A percentile compares a stretch with the other conserved stretches of the same genome.
These are phyloP conservation scores for Gossypium australe DNA, from an alignment of 345 rosid species.

Conservation along the genomic window DNA sequence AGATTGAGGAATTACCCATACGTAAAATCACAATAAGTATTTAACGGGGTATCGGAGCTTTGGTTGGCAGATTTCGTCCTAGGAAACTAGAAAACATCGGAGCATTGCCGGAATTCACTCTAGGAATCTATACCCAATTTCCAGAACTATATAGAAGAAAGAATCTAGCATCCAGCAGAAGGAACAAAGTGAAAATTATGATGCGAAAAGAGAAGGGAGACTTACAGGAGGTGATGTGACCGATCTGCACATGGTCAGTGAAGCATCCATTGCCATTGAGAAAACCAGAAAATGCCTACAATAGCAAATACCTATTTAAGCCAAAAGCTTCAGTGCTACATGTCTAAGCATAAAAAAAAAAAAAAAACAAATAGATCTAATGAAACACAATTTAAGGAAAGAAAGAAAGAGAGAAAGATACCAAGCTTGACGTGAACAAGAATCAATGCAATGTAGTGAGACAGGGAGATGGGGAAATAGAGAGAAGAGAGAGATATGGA, in stretches of 20 bases:
- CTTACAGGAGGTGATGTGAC: conserved; percentile 58
- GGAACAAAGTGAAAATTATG: neutral
- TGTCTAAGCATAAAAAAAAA: neutral
- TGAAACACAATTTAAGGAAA: neutral
- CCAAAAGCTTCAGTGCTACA: neutral
- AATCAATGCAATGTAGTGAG: neutral
- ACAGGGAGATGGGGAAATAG: neutral
- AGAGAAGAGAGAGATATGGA: conserved; percentile 3
- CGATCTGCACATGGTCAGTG: conserved; percentile 56
- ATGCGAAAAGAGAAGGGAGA: neutral
- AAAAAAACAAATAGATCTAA: neutral
- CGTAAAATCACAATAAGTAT: too few species aligned
- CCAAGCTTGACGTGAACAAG: neutral
- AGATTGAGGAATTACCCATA: too few species aligned
- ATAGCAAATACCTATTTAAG: neutral
- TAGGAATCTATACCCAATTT: neutral
- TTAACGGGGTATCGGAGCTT: neutral
- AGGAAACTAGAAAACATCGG: neutral
- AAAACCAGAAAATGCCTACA: neutral
- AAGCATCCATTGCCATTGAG: conserved; percentile 52
- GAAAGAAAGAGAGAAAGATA: neutral
- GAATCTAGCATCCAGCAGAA: neutral
- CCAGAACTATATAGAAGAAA: neutral
- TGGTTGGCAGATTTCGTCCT: neutral
- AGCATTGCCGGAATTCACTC: neutral